Percentiles rank a stretch among this genome's conserved stretches.
Conservation (phyloP, 495 filamentous ascomycete species). For the Talaromyces liani region DNA sequence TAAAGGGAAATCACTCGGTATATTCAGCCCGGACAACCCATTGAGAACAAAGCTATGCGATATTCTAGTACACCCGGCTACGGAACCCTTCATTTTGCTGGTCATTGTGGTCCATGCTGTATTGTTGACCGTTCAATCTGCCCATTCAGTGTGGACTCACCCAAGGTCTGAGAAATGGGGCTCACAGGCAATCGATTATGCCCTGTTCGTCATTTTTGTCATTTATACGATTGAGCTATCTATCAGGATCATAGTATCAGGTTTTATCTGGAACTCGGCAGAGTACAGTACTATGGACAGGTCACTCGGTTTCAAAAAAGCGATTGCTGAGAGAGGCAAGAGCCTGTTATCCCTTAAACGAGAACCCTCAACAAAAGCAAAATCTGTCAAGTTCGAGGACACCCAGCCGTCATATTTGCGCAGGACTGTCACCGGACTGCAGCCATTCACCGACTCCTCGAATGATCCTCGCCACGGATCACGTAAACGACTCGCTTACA, state of each 20-base stretch:
- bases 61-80: constrained; percentile 78
- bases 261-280: constrained; percentile 76
- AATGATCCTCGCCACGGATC: constrained; percentile 72
- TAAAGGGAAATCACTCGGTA: constrained; percentile 75
- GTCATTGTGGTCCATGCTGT: constrained; percentile 86
- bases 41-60: constrained; percentile 73
- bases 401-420: constrained; percentile 67
- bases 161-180: constrained; percentile 53
- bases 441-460: constrained; percentile 43
- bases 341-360: constrained; percentile 73
- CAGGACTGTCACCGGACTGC: constrained; percentile 67
- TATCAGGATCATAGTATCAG: constrained; percentile 82
- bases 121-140: constrained; percentile 74
- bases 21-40: constrained; percentile 71
- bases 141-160: constrained; percentile 55
- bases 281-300: constrained; percentile 79
- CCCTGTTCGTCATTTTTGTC: constrained; percentile 73
- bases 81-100: constrained; percentile 78
- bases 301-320: constrained; percentile 61
- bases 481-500: constrained; percentile 74
- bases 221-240: constrained; percentile 86
- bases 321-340: constrained; percentile 65
- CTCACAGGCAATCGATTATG: constrained; percentile 62
- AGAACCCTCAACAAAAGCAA: constrained; percentile 53
- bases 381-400: constrained; percentile 27